A percentile compares a stretch with the other conserved stretches of the same genome.
phyloP scores from a whole-genome alignment of 2,329 filamentous ascomycete species.

The Hysterium pulicare region DNA sequence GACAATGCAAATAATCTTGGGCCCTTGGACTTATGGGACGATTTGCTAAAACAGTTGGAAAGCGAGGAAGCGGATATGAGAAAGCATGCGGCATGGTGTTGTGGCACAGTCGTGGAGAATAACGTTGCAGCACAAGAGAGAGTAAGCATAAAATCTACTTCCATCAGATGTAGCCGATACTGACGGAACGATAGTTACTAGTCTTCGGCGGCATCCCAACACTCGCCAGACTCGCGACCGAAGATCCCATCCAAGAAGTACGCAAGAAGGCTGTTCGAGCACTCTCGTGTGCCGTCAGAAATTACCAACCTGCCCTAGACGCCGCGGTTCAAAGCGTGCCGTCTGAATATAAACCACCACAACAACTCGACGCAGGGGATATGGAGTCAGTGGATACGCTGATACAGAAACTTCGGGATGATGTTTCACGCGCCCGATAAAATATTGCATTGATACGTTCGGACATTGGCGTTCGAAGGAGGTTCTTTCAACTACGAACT shows the following conservation, averaged over 20 bases:
- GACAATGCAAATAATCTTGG: slow-evolving; percentile 97
- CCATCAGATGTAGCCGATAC: slow-evolving; percentile 1
- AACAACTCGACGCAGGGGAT: slow-evolving; percentile 71
- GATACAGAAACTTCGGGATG: slow-evolving; percentile 63
- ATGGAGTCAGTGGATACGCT: slow-evolving; percentile 83
- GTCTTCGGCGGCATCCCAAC: slow-evolving; percentile 64
- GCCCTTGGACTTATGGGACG: slow-evolving; percentile 74
- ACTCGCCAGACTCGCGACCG: slow-evolving; percentile 63
- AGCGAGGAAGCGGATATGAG: slow-evolving; percentile 69
- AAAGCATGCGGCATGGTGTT: slow-evolving; percentile 87
- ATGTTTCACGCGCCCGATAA: slow-evolving; percentile 4
- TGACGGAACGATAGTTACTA: slow-evolving; percentile 43
- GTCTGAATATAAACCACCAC: slow-evolving; percentile 55
- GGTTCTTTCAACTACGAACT: no score
- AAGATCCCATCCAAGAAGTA: slow-evolving; percentile 60
- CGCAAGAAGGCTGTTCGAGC: slow-evolving; percentile 87
- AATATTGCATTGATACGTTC: slow-evolving; percentile 1
- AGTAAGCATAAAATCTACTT: slow-evolving; percentile 33
- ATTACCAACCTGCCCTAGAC: slow-evolving; percentile 76
- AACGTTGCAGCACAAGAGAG: slow-evolving; percentile 82
- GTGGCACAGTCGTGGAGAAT: slow-evolving; percentile 94
- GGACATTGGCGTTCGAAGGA: not conserved
- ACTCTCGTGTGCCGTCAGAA: slow-evolving; percentile 79
- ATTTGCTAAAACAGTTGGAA: slow-evolving; percentile 67
- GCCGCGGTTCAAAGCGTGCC: slow-evolving; percentile 65